Percentiles rank a stretch among this genome's conserved stretches.
Conservation (phyloP, 2,329 filamentous ascomycete species). For the Aspergillus eucalypticola region DNA sequence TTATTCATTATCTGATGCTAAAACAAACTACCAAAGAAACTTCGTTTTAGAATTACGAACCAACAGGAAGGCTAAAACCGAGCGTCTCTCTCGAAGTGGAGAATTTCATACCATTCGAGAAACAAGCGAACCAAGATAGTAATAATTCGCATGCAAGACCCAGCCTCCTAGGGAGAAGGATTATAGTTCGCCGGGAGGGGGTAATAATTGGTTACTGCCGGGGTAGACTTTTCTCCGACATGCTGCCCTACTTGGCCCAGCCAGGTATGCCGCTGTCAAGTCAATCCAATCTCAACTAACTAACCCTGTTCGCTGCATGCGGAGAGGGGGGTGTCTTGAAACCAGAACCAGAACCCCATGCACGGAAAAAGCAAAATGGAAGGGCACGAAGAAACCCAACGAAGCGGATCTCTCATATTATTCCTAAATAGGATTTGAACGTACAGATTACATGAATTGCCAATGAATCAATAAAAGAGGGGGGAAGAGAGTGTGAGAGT, state of each 20-base stretch:
- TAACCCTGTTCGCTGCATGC: neutral
- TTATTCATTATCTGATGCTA: neutral
- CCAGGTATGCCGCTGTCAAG: constrained; percentile 12
- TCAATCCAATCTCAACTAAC: neutral
- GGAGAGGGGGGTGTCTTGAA: neutral
- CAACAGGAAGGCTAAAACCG: no score
- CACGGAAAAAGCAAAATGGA: neutral
- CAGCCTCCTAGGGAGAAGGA: neutral
- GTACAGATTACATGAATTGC: no score
- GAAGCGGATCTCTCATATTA: no score
- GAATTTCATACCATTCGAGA: neutral
- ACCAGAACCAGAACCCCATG: neutral
- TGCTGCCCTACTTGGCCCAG: constrained; percentile 11
- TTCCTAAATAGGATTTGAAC: no score
- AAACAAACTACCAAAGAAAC: no score
- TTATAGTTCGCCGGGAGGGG: neutral
- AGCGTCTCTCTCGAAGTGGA: no score
- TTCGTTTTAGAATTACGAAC: no score
- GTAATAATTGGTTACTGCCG: constrained; percentile 8
- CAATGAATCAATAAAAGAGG: no score
- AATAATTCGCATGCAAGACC: neutral
- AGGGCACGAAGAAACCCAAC: neutral
- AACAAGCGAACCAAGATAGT: neutral
- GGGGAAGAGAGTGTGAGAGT: no score
- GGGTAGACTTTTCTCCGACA: constrained; percentile 15